Evolutionary conservation across 2,329 filamentous ascomycete species (phyloP).

Genomic region (Penicillium capsulatum): DNA sequence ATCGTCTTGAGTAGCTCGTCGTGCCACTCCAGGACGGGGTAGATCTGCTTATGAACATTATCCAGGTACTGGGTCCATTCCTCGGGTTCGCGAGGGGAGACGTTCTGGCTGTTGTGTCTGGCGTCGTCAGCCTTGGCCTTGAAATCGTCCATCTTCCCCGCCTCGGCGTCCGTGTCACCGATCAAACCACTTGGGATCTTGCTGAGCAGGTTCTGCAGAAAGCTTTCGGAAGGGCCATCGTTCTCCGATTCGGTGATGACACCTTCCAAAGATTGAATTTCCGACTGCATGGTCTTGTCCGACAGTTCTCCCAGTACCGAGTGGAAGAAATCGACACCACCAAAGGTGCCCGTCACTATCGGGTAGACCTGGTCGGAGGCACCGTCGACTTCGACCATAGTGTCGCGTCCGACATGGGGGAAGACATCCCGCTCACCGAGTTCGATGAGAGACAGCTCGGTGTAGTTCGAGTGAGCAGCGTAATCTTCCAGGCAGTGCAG

Average conservation of each 20-base stretch:
- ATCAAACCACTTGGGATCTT: conserved; percentile 79
- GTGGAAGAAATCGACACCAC: conserved; percentile 89
- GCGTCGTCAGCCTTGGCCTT: conserved; percentile 69
- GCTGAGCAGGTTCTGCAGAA: conserved; percentile 73
- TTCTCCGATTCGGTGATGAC: conserved; percentile 62
- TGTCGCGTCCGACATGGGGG: conserved; percentile 75
- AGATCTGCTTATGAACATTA: conserved; percentile 71
- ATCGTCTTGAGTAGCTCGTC: conserved; percentile 81
- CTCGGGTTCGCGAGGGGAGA: conserved; percentile 76
- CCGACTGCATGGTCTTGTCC: conserved; percentile 86
- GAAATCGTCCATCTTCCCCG: conserved; percentile 71
- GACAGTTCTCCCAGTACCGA: conserved; percentile 75
- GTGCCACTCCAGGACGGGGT: conserved; percentile 86
- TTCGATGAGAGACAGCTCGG: conserved; percentile 81
- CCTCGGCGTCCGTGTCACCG: conserved; percentile 61
- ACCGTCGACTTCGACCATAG: conserved; percentile 66
- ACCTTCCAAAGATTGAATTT: conserved; percentile 84
- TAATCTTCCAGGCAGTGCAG: conserved; percentile 91
- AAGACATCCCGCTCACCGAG: conserved; percentile 77
- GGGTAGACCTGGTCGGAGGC: conserved; percentile 68
- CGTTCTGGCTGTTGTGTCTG: conserved; percentile 68
- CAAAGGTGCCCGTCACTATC: conserved; percentile 85
- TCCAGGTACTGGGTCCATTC: conserved; percentile 75
- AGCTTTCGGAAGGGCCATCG: conserved; percentile 62
- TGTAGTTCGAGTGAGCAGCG: conserved; percentile 91